Base-by-base conservation (phyloP, 306 rosid genomes). In the Oemleria cerasiformis region DNA sequence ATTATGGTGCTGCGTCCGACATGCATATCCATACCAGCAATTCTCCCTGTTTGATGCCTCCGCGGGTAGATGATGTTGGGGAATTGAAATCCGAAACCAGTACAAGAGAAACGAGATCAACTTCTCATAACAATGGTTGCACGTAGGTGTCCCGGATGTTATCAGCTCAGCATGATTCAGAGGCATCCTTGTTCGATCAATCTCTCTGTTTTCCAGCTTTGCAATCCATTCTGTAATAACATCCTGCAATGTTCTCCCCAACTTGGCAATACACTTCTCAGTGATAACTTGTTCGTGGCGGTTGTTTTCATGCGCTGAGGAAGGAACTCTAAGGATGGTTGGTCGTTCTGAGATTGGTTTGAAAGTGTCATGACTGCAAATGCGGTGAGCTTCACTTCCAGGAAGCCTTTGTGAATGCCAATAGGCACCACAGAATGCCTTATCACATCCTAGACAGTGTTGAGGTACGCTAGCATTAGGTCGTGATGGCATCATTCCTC, bases 401-500 rank as follows among this genome's bases (percentile, higher is more conserved):
- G 36, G 36, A 75, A 86, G 70, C 25, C 92, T 77, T 50, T 83
- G 84, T 77, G 88, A 79, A 73, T 71, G 63, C 98, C 97, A 90
- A 73, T 90, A 93, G 65, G 93, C 85, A 78, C 96, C 97, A 65
- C 97, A 93, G 84, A 88, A 93, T 47, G 96, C 81, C 83, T 90
- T 83, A 84, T 91, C 96, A 76, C 96, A 93, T 73, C 98, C 97
- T 64, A 80, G 53, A 85, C 98, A 93, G 85, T 88, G 88, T 78
- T 91, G 98, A 71, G 96, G 88, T 73, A 84, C 77, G 60, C 60
- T 63, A 56, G 21, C 63, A 69, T 64, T 76, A 69, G 78, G 49
- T n/a, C 89, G 89, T 53, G 88, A 88, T 67, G 98, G 97, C 98
- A 93, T 93, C 96, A 88, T 84, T 84, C 96, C 98, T 83, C 97